These are phyloP conservation scores for Tuber indicum DNA, from an alignment of 495 filamentous ascomycete species.

Conservation along the genomic window DNA sequence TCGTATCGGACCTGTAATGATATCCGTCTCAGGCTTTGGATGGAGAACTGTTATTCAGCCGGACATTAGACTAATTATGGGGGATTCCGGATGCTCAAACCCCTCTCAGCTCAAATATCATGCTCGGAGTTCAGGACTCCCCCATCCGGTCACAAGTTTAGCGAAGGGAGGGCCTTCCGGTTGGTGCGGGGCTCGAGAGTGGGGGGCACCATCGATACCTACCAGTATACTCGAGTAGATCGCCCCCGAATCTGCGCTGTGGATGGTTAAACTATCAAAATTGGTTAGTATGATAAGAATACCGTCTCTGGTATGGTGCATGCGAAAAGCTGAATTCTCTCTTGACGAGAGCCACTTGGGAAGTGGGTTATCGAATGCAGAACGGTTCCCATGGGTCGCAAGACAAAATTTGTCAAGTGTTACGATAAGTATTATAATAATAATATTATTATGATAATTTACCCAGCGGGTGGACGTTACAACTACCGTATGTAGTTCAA, in stretches of 20 bases:
- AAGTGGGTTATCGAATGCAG: not conserved
- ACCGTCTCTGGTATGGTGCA: not conserved
- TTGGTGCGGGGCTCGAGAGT: not conserved
- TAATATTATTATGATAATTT: not conserved
- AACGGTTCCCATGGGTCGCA: not conserved
- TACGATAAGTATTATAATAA: not conserved
- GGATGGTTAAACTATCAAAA: not conserved
- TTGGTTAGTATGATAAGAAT: not conserved
- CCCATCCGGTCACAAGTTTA: not conserved
- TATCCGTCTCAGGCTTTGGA: not conserved
- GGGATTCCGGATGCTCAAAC: not conserved
- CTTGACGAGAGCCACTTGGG: not conserved
- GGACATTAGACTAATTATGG: not conserved
- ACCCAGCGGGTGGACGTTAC: not conserved
- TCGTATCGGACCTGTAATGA: not conserved
- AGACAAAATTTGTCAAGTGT: not conserved
- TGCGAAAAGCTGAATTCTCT: not conserved
- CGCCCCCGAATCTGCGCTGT: not conserved
- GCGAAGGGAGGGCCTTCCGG: not conserved
- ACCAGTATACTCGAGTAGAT: not conserved
- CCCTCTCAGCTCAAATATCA: not conserved
- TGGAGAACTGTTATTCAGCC: not conserved
- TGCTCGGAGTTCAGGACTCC: not conserved
- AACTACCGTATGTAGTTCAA: not conserved
- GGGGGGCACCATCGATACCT: not conserved